Conservation (phyloP, 306 rosid species). For the Trichosanthes truncata region DNA sequence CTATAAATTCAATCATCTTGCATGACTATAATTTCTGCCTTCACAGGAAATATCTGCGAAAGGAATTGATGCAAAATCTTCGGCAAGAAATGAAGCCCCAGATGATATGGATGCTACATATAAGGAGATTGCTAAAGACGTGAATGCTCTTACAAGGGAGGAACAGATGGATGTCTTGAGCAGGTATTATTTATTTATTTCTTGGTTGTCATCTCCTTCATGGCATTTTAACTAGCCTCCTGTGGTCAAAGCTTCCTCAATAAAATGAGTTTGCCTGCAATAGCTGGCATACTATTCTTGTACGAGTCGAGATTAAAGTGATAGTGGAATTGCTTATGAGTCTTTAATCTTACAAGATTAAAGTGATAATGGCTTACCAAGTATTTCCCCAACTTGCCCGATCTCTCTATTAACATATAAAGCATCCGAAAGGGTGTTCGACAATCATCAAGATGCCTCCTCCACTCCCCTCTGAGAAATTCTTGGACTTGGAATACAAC, state of each 20-base stretch:
- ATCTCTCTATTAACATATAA: conserved; percentile 23
- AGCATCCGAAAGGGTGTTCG: conserved; percentile 21
- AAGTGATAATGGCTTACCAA: conserved; percentile 10
- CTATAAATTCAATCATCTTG: not conserved
- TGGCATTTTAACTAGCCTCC: conserved; percentile 24
- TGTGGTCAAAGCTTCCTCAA: conserved; percentile 22
- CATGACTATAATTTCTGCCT: not conserved
- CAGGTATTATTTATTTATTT: conserved; percentile 28
- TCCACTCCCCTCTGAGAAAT: conserved; percentile 27
- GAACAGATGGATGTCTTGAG: conserved; percentile 54
- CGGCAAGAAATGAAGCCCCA: conserved; percentile 8
- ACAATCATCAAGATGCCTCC: conserved; percentile 20
- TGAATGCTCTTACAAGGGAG: conserved; percentile 66
- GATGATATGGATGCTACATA: conserved; percentile 27
- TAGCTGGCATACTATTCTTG: conserved; percentile 1
- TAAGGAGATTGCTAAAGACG: conserved; percentile 50
- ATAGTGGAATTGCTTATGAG: conserved; percentile 14
- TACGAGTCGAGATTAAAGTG: conserved; percentile 13
- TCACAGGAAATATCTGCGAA: conserved; percentile 51
- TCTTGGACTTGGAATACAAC: conserved; percentile 27
- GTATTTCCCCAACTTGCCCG: conserved; percentile 23
- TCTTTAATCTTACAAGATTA: conserved; percentile 8
- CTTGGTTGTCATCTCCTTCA: not conserved
- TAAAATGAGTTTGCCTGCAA: conserved; percentile 8
- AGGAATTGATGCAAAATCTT: conserved; percentile 19